Percentiles rank a stretch among this genome's conserved stretches.
phyloP scores from a whole-genome alignment of 2,329 filamentous ascomycete species.

The Leptographium lundbergii region DNA sequence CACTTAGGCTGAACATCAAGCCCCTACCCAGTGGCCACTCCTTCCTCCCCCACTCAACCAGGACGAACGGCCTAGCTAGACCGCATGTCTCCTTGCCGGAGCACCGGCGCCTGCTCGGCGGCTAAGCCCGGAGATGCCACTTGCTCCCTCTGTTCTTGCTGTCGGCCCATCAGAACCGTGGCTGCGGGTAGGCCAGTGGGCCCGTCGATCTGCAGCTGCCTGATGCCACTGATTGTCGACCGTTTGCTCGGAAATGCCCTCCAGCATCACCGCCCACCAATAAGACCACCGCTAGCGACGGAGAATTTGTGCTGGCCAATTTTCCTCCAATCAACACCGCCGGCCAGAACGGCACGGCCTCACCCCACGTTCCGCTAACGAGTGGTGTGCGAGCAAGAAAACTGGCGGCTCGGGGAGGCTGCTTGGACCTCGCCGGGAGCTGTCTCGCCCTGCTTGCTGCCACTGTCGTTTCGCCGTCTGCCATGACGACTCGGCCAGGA shows the following conservation, averaged over 20 bases:
- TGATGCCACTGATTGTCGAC: neutral
- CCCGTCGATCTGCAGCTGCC: neutral
- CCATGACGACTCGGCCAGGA: neutral
- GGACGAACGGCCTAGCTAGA: too few relatives aligned
- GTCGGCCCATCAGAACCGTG: neutral
- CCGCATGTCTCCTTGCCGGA: neutral
- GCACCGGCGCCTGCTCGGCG: neutral
- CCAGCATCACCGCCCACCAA: neutral
- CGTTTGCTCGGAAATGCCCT: neutral
- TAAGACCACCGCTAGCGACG: neutral
- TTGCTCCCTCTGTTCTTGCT: neutral
- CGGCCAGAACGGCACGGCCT: neutral
- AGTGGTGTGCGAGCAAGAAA: too few relatives aligned
- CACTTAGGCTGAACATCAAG: too few relatives aligned
- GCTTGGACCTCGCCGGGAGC: neutral
- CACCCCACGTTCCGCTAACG: neutral
- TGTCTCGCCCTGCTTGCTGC: neutral
- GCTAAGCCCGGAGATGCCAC: neutral
- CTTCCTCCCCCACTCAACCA: too few relatives aligned
- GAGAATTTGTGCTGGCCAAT: neutral
- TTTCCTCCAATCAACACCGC: constrained; percentile 6
- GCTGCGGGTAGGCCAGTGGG: neutral
- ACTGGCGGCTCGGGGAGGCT: neutral
- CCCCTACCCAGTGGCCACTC: too few relatives aligned
- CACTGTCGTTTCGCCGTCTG: neutral